Conservation (phyloP, 192 early-diverging fungal species). For the Linnemannia exigua region DNA sequence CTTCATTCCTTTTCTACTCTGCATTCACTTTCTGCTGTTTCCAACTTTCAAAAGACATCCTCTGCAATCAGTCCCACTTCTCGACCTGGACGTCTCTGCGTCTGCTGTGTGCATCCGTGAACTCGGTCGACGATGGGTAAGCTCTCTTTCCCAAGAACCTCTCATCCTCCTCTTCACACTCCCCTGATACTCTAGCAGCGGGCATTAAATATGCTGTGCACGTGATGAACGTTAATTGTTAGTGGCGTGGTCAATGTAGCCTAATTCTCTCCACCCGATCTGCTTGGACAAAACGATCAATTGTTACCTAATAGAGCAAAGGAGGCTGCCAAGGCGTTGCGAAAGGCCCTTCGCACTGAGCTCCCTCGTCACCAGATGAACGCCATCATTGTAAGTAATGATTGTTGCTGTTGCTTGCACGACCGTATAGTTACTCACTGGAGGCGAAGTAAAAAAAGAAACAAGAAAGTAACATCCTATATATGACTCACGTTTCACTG, state of each 20-base stretch:
- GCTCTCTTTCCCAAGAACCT: not conserved
- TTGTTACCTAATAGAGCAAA: not conserved
- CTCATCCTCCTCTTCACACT: not conserved
- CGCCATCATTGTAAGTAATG: conserved; percentile 29
- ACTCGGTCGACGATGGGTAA: conserved; percentile 8
- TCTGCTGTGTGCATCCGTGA: not conserved
- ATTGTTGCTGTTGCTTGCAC: not conserved
- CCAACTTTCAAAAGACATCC: not conserved
- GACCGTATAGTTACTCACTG: not conserved
- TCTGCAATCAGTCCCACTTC: not conserved
- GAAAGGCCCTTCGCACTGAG: conserved; percentile 21
- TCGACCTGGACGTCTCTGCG: not conserved
- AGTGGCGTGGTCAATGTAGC: not conserved
- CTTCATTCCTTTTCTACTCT: not conserved
- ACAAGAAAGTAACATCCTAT: not conserved
- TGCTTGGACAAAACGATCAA: not conserved
- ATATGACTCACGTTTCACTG: not conserved
- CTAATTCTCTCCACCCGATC: not conserved
- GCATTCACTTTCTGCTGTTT: not conserved
- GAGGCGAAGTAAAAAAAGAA: not conserved
- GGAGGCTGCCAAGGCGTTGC: conserved; percentile 38
- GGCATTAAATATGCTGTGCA: not conserved
- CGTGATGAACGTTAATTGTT: not conserved
- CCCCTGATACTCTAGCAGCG: not conserved
- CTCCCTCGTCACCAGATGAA: conserved; percentile 36